Conservation (phyloP, 1,139 yeast species). For the Suhomyces bokatorum region DNA sequence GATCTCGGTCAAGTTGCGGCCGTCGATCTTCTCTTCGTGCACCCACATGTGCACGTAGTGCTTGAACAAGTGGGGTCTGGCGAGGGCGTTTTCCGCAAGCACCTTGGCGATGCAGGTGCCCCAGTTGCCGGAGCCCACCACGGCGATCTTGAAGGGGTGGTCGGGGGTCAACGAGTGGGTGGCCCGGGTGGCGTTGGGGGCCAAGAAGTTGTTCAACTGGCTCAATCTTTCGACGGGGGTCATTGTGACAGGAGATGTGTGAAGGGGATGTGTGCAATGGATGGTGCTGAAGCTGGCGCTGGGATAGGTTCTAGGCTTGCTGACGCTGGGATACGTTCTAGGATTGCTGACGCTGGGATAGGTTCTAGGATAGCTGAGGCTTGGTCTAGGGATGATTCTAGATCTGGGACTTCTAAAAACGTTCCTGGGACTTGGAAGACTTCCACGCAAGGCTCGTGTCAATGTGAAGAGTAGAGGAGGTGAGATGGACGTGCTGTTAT, state of each 20-base stretch:
- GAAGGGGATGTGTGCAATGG: not conserved
- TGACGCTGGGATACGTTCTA: not conserved
- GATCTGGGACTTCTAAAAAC: no score
- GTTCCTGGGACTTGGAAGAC: no score
- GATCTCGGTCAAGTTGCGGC: conserved; percentile 45
- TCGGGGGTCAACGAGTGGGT: conserved; percentile 24
- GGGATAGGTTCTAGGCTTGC: not conserved
- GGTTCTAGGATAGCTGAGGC: not conserved
- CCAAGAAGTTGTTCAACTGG: conserved; percentile 39
- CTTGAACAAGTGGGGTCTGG: conserved; percentile 41
- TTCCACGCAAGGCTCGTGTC: no score
- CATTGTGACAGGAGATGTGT: not conserved
- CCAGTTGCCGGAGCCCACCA: conserved; percentile 53
- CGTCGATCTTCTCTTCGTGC: conserved; percentile 44
- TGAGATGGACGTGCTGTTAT: no score
- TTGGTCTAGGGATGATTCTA: no score
- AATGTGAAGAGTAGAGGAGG: no score
- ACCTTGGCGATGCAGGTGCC: conserved; percentile 52
- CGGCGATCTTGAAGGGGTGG: conserved; percentile 42
- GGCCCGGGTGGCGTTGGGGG: conserved; percentile 24
- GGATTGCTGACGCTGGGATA: not conserved
- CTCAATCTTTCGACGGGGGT: conserved; percentile 38
- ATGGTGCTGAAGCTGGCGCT: not conserved
- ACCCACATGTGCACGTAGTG: conserved; percentile 51
- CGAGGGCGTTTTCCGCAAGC: conserved; percentile 44